phyloP scores from a whole-genome alignment of 345 rosid species.

The Citrus glauca region DNA sequence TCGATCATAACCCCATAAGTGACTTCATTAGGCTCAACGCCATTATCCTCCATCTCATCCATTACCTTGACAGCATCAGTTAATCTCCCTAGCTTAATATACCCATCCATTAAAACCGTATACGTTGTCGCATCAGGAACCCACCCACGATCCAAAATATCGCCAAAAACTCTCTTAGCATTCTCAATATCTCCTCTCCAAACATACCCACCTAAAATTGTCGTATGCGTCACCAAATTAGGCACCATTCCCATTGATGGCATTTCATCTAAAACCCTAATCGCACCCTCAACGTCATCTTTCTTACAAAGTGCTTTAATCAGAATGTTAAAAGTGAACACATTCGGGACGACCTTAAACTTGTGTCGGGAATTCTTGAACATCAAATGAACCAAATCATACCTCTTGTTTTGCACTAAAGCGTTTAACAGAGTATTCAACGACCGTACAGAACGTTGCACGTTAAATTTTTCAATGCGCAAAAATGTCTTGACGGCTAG shows the following conservation, averaged over 20 bases:
- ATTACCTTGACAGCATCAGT: conserved; percentile 70
- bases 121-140: conserved; percentile 75
- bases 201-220: conserved; percentile 68
- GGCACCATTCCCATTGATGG: conserved; percentile 79
- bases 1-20: conserved; percentile 64
- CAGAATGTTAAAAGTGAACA: conserved; percentile 67
- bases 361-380: conserved; percentile 48
- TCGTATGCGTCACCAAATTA: conserved; percentile 66
- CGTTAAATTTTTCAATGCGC: conserved; percentile 48
- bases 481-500: conserved; percentile 52
- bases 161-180: conserved; percentile 54
- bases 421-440: conserved; percentile 77
- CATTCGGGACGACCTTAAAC: conserved; percentile 63
- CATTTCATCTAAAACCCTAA: conserved; percentile 73
- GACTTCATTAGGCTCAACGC: conserved; percentile 22
- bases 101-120: conserved; percentile 74
- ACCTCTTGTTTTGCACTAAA: conserved; percentile 63
- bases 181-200: conserved; percentile 65
- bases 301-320: conserved; percentile 66
- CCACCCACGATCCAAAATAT: conserved; percentile 79
- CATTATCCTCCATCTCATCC: conserved; percentile 85
- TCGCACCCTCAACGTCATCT: conserved; percentile 55
- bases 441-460: conserved; percentile 70
- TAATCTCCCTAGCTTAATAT: conserved; percentile 62
- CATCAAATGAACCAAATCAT: conserved; percentile 47